These are phyloP conservation scores for Phytophthora fragariae DNA, from an alignment of 352 stramenopile genomes.

Conservation along the genomic window DNA sequence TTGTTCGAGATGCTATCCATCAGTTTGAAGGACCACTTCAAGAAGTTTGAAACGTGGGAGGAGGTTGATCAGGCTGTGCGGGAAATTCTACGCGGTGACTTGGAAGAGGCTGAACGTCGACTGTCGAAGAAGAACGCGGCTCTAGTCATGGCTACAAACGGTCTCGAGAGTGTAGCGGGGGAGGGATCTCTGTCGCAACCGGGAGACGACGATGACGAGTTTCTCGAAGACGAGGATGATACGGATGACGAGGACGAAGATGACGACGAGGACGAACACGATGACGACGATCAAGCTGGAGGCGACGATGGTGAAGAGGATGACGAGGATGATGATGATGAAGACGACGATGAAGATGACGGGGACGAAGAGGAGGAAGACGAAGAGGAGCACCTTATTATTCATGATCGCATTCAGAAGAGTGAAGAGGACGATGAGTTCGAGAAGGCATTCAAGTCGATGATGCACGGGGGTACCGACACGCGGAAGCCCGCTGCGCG, in stretches of 20 bases:
- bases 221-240: conserved; percentile 57
- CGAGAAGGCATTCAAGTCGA: conserved; percentile 87
- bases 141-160: conserved; percentile 41
- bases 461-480: conserved; percentile 81
- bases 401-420: conserved; percentile 77
- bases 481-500: conserved; percentile 64
- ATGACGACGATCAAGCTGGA: conserved; percentile 55
- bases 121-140: conserved; percentile 70
- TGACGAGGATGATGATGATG: conserved; percentile 84
- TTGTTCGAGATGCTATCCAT: conserved; percentile 70
- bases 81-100: conserved; percentile 63
- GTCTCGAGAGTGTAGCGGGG: conserved; percentile 41
- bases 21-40: conserved; percentile 74
- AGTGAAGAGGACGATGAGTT: conserved; percentile 90
- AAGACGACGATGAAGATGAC: conserved; percentile 74
- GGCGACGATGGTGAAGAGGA: conserved; percentile 50
- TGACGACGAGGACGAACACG: conserved; percentile 67
- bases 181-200: conserved; percentile 46
- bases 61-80: conserved; percentile 70
- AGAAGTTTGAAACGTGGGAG: conserved; percentile 79
- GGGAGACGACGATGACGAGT: conserved; percentile 54
- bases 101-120: conserved; percentile 73
- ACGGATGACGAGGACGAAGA: conserved; percentile 65
- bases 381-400: conserved; percentile 91
- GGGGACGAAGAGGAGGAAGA: conserved; percentile 68